Evolutionary conservation across 2,329 filamentous ascomycete species (phyloP), one percentile per base, ranked within the genome.

Genomic region (Aspergillus felis): DNA sequence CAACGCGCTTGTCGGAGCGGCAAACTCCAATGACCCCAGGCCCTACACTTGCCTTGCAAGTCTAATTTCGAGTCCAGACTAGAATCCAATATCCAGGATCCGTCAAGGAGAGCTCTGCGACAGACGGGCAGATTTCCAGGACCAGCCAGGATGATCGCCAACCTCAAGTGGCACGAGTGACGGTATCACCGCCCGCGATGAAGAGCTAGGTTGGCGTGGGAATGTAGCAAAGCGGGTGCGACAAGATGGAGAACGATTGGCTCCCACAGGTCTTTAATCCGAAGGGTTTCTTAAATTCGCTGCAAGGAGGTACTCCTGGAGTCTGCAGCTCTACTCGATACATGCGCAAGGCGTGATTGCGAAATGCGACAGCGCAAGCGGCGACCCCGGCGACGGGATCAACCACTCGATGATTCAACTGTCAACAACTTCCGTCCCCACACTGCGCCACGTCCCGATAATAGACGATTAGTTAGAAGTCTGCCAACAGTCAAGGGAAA

Each of bases 161-260:
- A 35, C 35, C 42, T 29, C 25, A 25, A 52, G 47, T 47, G 51
- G 22, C 42, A 44, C 50, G 46, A 58, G 41, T 55, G 57, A 58
- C 59, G 60, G 50, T 60, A 61, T 67, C 61, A 62, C 65, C 60
- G 60, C 62, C 54, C 54, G 50, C 44, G 47, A 64, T 65, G 29
- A 52, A 65, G 56, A 63, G 58, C 10, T 32, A 57, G 42, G 35
- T 59, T 59, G 56, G 56, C 53, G 46, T 49, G 59, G 59, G 51
- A 65, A 62, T 56, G 60, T 59, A 35, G 32, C 32, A 35, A 35
- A 17, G 32, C 57, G 57, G 56, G 66, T 52, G 59, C 57, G 58
- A 27, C 27, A 42, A 41, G 38, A 35, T 41, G 59, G 24, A 48
- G 32, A 24, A 41, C 51, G 44, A 61, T 51, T 51, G 48, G 29